Evolutionary conservation across 1,284 basidiomycete genomes (phyloP).

Genomic region (Sphagnurus paluster): DNA sequence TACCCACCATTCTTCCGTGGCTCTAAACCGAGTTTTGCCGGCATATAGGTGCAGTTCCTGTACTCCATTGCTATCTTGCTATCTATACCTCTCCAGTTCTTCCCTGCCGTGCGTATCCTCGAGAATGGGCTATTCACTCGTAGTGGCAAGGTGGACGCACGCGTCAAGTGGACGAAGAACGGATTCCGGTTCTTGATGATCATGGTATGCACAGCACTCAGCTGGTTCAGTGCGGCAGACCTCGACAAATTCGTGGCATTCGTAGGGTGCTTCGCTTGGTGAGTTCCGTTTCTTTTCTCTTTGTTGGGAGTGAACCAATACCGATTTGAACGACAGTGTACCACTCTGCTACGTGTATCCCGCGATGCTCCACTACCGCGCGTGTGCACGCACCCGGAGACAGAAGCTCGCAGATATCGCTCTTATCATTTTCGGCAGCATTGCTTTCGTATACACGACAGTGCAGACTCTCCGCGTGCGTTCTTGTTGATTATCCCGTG

Average conservation of each 20-base stretch:
- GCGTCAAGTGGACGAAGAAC: slow-evolving; percentile 93
- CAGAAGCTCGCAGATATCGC: slow-evolving; percentile 76
- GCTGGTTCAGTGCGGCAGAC: slow-evolving; percentile 86
- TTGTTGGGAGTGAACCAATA: background rate
- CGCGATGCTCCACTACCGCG: slow-evolving; percentile 91
- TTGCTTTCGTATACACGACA: slow-evolving; percentile 87
- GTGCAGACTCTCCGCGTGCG: slow-evolving; percentile 73
- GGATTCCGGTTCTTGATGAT: slow-evolving; percentile 82
- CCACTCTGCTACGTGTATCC: slow-evolving; percentile 95
- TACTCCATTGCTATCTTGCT: slow-evolving; percentile 94
- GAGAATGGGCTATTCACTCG: slow-evolving; percentile 94
- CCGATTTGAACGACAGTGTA: slow-evolving; percentile 62
- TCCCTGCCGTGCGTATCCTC: slow-evolving; percentile 96
- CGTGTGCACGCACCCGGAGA: slow-evolving; percentile 73
- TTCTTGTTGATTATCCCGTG: slow-evolving; percentile 10
- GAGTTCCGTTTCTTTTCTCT: slow-evolving; percentile 1
- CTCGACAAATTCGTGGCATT: slow-evolving; percentile 97
- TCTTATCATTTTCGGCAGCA: slow-evolving; percentile 80
- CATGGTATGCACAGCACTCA: slow-evolving; percentile 72
- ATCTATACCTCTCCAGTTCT: slow-evolving; percentile 93
- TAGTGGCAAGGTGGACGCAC: slow-evolving; percentile 75
- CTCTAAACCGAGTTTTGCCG: background rate
- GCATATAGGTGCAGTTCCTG: slow-evolving; percentile 70
- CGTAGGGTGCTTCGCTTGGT: slow-evolving; percentile 95
- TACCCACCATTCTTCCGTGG: background rate